Percentiles rank a stretch among this genome's conserved stretches.
Evolutionary conservation across 306 rosid genomes (phyloP).

Genomic region (Quercus bicolor): DNA sequence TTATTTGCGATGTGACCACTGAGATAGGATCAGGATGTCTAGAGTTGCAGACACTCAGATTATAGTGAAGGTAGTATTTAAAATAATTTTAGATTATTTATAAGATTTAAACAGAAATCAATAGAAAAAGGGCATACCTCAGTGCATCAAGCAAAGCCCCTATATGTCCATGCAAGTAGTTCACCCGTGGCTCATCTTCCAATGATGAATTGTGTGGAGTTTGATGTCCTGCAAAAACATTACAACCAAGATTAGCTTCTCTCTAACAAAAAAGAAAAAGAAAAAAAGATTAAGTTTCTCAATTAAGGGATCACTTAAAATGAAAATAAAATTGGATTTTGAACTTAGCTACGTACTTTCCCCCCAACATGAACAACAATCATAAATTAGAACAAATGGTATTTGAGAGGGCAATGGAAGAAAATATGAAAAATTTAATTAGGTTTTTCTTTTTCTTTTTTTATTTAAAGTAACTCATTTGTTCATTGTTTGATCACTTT

Average conservation of each 20-base stretch:
- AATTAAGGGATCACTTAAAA: neutral
- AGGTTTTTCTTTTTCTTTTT: too few relatives aligned
- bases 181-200: slow-evolving; percentile 53
- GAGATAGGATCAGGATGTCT: neutral
- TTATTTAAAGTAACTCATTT: neutral
- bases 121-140: slow-evolving; percentile 36
- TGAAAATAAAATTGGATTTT: neutral
- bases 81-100: neutral
- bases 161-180: slow-evolving; percentile 41
- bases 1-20: neutral
- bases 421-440: neutral
- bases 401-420: neutral
- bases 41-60: neutral
- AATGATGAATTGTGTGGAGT: slow-evolving; percentile 48
- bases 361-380: neutral
- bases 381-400: neutral
- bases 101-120: neutral
- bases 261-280: too few relatives aligned
- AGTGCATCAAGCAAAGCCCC: slow-evolving; percentile 33
- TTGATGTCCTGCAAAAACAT: slow-evolving; percentile 37
- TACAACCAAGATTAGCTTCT: neutral
- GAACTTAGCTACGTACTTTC: neutral
- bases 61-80: neutral
- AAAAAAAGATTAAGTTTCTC: neutral
- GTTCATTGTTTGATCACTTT: neutral